Percentiles rank a stretch among this genome's conserved stretches.
Conservation (phyloP, 345 rosid species). For the Cardiospermum halicacabum region DNA sequence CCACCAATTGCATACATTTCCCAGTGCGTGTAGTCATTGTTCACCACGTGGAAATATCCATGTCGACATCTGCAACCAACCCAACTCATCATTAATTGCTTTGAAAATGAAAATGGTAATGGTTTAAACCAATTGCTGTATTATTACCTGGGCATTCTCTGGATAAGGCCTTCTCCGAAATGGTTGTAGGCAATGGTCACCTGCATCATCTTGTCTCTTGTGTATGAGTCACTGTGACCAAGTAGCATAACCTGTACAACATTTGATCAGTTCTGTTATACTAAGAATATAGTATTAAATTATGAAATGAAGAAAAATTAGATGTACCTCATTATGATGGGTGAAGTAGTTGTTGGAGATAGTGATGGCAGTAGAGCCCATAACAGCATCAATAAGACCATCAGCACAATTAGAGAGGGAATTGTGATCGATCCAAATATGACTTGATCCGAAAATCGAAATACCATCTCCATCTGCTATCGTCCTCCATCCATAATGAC, state of each 20-base stretch:
- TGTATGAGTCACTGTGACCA: constrained; percentile 94
- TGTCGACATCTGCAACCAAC: constrained; percentile 71
- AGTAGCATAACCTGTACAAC: constrained; percentile 69
- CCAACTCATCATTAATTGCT: background rate
- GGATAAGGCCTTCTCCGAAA: constrained; percentile 96
- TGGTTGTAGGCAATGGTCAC: constrained; percentile 97
- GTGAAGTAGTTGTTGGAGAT: constrained; percentile 71
- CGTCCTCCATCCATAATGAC: constrained; percentile 78
- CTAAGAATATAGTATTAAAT: too few relatives aligned
- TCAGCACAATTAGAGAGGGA: constrained; percentile 79
- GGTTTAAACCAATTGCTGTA: background rate
- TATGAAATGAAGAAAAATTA: background rate
- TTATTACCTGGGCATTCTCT: constrained; percentile 89
- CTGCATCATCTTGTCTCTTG: constrained; percentile 88
- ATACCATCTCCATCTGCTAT: constrained; percentile 81
- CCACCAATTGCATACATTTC: constrained; percentile 99
- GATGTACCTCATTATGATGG: constrained; percentile 69
- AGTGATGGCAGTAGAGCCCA: constrained; percentile 72
- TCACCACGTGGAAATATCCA: constrained; percentile 96
- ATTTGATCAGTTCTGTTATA: too few relatives aligned
- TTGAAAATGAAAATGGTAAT: constrained; percentile 4
- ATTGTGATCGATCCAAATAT: constrained; percentile 91
- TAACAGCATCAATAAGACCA: constrained; percentile 68
- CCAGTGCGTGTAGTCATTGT: constrained; percentile 99
- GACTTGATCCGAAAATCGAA: constrained; percentile 74